A percentile compares a stretch with the other conserved stretches of the same genome.
These are phyloP conservation scores for Cercospora sp. DNA, from an alignment of 2,329 filamentous ascomycete genomes.

Conservation along the genomic window DNA sequence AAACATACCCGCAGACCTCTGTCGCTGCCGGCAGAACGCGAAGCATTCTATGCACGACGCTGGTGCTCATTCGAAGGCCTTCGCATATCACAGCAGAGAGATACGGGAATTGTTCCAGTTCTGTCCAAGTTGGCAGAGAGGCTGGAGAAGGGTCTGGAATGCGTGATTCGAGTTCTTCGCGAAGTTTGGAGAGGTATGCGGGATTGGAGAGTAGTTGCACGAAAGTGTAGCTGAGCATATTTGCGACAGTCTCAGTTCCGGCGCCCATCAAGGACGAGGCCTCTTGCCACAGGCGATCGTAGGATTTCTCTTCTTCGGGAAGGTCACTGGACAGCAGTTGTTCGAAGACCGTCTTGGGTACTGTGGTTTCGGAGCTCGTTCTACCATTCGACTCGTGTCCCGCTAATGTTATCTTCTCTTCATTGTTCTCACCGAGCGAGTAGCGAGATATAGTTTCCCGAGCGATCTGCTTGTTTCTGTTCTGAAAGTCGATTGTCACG, in stretches of 20 bases:
- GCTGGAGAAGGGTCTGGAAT: not conserved
- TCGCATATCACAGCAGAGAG: not conserved
- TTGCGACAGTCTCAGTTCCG: not conserved
- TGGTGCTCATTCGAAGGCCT: not conserved
- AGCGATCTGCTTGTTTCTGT: not conserved
- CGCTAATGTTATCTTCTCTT: not conserved
- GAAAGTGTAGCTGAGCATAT: not conserved
- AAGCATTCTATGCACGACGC: not conserved
- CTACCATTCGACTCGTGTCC: not conserved
- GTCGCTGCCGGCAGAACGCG: not conserved
- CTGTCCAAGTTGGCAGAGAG: not conserved
- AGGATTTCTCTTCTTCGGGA: not conserved
- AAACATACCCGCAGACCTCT: not conserved
- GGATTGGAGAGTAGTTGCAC: not conserved
- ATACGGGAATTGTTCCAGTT: not conserved
- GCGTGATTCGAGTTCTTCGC: not conserved
- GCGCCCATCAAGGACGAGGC: not conserved
- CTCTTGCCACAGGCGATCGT: not conserved
- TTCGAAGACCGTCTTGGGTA: not conserved
- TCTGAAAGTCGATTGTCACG: not conserved
- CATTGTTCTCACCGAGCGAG: not conserved
- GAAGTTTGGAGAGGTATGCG: not conserved
- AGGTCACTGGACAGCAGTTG: not conserved
- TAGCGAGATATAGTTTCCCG: not conserved
- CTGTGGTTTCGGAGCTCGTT: not conserved